phyloP scores from a whole-genome alignment of 768 basidiomycete genomes.

The Mycena alexandri region DNA sequence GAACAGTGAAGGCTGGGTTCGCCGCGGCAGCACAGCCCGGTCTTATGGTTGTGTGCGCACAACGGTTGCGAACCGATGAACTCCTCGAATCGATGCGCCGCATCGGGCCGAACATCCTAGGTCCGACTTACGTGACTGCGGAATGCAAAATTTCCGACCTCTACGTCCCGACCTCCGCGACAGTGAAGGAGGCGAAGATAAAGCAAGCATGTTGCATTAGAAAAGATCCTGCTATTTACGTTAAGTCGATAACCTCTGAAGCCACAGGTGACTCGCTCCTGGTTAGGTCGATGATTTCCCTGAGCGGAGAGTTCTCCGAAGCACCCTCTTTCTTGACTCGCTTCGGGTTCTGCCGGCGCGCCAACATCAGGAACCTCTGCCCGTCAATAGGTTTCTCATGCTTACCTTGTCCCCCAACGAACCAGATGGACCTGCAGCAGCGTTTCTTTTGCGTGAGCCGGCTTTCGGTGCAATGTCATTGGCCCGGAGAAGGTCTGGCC shows the following conservation, averaged over 20 bases:
- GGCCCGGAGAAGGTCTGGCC: slow-evolving; percentile 29
- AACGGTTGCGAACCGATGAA: neutral
- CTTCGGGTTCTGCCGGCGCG: slow-evolving; percentile 16
- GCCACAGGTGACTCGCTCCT: slow-evolving; percentile 28
- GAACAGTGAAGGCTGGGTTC: neutral
- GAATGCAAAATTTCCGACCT: neutral
- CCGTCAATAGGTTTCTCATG: neutral
- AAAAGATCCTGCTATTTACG: slow-evolving; percentile 16
- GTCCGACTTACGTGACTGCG: neutral
- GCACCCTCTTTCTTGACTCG: slow-evolving; percentile 30
- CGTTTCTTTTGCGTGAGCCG: slow-evolving; percentile 1
- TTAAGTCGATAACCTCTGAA: slow-evolving; percentile 37
- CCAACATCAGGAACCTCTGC: neutral
- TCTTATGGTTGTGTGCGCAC: slow-evolving; percentile 3
- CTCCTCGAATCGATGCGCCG: neutral
- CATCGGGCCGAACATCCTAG: neutral
- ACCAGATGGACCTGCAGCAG: neutral
- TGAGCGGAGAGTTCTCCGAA: neutral
- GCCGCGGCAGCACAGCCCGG: neutral
- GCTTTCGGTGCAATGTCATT: slow-evolving; percentile 27
- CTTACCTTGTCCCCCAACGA: slow-evolving; percentile 23
- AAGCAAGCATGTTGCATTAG: neutral
- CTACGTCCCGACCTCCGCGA: slow-evolving; percentile 9
- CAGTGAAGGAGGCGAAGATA: slow-evolving; percentile 7
- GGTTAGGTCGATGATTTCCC: slow-evolving; percentile 36